A percentile compares a stretch with the other conserved stretches of the same genome.
phyloP scores from a whole-genome alignment of 2,329 filamentous ascomycete genomes.

The Hansfordia pulvinata region DNA sequence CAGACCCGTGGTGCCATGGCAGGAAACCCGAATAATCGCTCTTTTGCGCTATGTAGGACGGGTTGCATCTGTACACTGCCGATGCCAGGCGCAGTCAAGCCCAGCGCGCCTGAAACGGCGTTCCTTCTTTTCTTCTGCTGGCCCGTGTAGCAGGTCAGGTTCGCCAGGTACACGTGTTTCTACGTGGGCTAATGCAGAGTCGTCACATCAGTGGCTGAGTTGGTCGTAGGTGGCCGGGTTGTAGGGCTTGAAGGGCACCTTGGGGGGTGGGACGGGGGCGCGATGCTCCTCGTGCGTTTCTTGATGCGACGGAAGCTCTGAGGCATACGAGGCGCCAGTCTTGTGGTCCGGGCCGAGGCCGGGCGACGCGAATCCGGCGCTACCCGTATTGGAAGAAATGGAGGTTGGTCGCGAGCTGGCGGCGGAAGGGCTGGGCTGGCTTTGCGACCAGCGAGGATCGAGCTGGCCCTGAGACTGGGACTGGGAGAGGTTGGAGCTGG shows the following conservation, averaged over 20 bases:
- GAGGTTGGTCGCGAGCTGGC: constrained; percentile 1
- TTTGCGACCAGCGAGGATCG: constrained; percentile 27
- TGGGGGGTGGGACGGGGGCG: constrained; percentile 8
- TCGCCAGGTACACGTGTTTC: too few species aligned
- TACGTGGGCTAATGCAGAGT: too few species aligned
- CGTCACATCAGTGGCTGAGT: constrained; percentile 3
- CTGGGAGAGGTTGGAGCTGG: constrained; percentile 12
- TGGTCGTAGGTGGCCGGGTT: constrained; percentile 5
- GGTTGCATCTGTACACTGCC: too few species aligned
- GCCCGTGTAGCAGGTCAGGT: too few species aligned
- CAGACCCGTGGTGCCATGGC: too few species aligned
- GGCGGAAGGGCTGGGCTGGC: neutral
- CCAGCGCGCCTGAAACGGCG: too few species aligned
- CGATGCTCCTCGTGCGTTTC: constrained; percentile 32
- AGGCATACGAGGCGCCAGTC: constrained; percentile 23
- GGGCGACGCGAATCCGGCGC: constrained; percentile 21
- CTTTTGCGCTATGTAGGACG: too few species aligned
- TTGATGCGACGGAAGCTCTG: constrained; percentile 30
- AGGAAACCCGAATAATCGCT: too few species aligned
- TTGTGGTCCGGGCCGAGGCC: constrained; percentile 25
- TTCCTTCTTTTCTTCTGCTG: too few species aligned
- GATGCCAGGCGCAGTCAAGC: too few species aligned
- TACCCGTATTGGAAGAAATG: constrained; percentile 17
- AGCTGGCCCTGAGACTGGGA: constrained; percentile 14
- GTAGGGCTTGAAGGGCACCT: constrained; percentile 7